Conservation (phyloP, 2,329 filamentous ascomycete species). For the Fusarium sp. region DNA sequence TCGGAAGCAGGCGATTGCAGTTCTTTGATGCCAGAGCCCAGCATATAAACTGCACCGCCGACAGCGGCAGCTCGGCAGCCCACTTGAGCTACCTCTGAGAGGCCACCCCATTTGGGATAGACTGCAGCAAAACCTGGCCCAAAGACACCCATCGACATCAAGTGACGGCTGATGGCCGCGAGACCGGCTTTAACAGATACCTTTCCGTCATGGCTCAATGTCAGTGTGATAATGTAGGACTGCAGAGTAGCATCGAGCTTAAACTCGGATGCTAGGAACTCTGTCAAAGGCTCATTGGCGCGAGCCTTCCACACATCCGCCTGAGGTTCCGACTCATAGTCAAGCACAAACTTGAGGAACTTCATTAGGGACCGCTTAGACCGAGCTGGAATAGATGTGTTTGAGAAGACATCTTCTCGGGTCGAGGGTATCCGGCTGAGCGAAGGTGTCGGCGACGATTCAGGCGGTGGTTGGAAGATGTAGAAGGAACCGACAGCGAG, state of each 20-base stretch:
- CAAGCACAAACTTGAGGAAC: constrained; percentile 88
- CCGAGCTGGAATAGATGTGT: constrained; percentile 81
- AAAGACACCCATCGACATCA: constrained; percentile 89
- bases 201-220: constrained; percentile 78
- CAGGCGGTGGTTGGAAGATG: constrained; percentile 70
- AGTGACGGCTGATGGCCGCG: constrained; percentile 81
- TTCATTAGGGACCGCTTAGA: constrained; percentile 93
- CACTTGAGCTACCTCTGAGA: constrained; percentile 91
- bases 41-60: constrained; percentile 90
- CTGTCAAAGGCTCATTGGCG: constrained; percentile 68
- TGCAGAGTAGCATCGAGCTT: constrained; percentile 79
- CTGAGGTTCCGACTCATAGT: constrained; percentile 75
- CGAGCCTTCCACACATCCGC: constrained; percentile 71
- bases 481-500: constrained; percentile 94
- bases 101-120: constrained; percentile 92
- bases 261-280: constrained; percentile 75
- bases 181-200: constrained; percentile 78
- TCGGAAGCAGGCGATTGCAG: constrained; percentile 42
- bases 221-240: constrained; percentile 75
- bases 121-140: constrained; percentile 92
- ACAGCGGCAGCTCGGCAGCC: constrained; percentile 92
- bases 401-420: constrained; percentile 91
- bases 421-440: constrained; percentile 87
- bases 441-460: constrained; percentile 48
- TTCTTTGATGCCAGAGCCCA: constrained; percentile 77